These are phyloP conservation scores for Sarocladium kiliense DNA, from an alignment of 2,329 filamentous ascomycete genomes.

Conservation along the genomic window DNA sequence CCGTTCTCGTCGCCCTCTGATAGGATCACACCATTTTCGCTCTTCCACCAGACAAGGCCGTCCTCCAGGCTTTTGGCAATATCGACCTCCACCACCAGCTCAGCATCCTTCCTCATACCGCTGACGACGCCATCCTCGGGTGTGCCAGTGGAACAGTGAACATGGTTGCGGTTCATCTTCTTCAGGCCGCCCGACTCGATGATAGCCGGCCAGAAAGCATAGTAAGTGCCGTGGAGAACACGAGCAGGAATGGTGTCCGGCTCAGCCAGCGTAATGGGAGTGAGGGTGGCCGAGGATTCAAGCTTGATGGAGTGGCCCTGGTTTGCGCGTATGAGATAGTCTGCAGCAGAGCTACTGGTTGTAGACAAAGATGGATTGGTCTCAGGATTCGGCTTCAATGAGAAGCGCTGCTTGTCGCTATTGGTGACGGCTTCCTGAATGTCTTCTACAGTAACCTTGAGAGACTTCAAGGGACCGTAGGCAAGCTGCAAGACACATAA, in stretches of 20 bases:
- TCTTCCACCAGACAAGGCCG: constrained; percentile 67
- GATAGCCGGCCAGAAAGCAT: constrained; percentile 72
- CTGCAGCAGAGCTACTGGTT: constrained; percentile 43
- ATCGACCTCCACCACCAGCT: constrained; percentile 75
- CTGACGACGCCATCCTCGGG: constrained; percentile 61
- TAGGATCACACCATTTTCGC: constrained; percentile 72
- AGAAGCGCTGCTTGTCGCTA: constrained; percentile 90
- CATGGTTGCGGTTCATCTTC: constrained; percentile 78
- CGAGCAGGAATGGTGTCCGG: constrained; percentile 53
- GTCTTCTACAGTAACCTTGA: constrained; percentile 72
- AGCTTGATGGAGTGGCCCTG: constrained; percentile 85
- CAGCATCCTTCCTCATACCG: constrained; percentile 74
- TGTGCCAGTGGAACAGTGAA: constrained; percentile 80
- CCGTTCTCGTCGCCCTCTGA: constrained; percentile 46
- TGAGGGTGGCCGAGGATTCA: constrained; percentile 66
- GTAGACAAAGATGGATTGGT: constrained; percentile 21
- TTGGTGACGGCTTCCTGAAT: constrained; percentile 62
- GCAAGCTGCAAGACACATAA: constrained; percentile 32
- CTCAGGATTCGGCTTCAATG: constrained; percentile 54
- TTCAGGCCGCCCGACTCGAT: constrained; percentile 70
- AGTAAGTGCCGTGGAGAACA: constrained; percentile 87
- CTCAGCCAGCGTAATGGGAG: constrained; percentile 58
- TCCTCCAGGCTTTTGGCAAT: constrained; percentile 59
- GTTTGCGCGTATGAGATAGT: constrained; percentile 89
- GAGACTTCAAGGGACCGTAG: constrained; percentile 56